Evolutionary conservation across 2,329 filamentous ascomycete genomes (phyloP).

Genomic region (Hypoxylon sp.): DNA sequence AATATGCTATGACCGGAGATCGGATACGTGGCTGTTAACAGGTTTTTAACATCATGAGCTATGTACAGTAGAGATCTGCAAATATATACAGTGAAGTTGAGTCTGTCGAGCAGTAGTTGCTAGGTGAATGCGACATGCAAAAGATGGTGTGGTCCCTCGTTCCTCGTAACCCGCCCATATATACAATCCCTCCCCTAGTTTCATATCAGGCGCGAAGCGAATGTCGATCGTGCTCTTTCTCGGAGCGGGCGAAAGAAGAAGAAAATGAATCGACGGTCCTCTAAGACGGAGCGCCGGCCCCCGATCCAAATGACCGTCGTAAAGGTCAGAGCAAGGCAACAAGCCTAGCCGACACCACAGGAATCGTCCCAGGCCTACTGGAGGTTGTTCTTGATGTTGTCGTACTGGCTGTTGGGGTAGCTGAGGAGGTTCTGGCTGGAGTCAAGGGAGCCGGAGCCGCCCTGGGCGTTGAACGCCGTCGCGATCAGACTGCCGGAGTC

Average conservation of each 20-base stretch:
- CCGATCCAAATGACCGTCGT: slow-evolving; percentile 39
- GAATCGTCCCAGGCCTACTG: slow-evolving; percentile 14
- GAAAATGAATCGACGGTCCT: slow-evolving; percentile 17
- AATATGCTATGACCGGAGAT: background rate
- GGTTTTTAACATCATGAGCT: slow-evolving; percentile 4
- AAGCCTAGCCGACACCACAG: background rate
- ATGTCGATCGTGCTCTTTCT: slow-evolving; percentile 9
- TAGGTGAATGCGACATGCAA: background rate
- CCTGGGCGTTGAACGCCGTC: slow-evolving; percentile 49
- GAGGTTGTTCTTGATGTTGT: slow-evolving; percentile 52
- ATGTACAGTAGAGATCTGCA: slow-evolving; percentile 26
- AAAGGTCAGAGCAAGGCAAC: background rate
- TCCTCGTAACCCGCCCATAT: slow-evolving; percentile 11
- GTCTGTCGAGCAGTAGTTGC: background rate
- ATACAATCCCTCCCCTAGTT: slow-evolving; percentile 17
- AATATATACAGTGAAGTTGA: slow-evolving; percentile 39
- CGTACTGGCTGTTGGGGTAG: slow-evolving; percentile 51
- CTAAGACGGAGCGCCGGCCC: slow-evolving; percentile 39
- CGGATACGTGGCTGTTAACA: background rate
- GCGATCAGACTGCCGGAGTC: slow-evolving; percentile 72
- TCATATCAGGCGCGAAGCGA: slow-evolving; percentile 29
- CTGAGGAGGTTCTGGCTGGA: slow-evolving; percentile 49
- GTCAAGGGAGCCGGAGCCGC: slow-evolving; percentile 47
- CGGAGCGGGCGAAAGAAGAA: background rate
- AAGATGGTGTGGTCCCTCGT: background rate